Base-by-base conservation (phyloP, 2,329 filamentous ascomycete genomes). In the Colletotrichum zoysiae region DNA sequence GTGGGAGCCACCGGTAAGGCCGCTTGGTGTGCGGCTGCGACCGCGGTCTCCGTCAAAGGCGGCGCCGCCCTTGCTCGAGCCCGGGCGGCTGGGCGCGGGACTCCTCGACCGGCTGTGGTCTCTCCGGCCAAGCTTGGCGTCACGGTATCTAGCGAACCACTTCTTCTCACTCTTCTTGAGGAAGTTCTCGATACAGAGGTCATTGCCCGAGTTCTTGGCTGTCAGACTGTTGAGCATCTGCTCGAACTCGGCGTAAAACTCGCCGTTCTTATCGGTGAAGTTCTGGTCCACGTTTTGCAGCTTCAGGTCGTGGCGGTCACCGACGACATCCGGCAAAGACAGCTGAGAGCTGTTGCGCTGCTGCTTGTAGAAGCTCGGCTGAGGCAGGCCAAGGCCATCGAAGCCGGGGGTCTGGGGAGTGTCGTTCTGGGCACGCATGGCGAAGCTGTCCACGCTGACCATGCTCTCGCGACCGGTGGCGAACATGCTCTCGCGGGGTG, bases 261-360 rank as follows among this genome's bases (percentile, higher is more conserved):
- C 84, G 42, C 89, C 90, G 44, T 85, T 89, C 58, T 86, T 86
- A 77, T 92, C 90, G 7, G 87, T 91, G 81, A 92, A 92, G 81
- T 89, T 90, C 2, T 90, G 90, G 74, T 90, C 89, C 0, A 92
- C 88, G 67, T 91, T 89, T 77, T 92, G 90, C 20, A 91, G 84
- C 73, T 88, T 86, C 77, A 87, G 90, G 76, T 90, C 86, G 65
- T 86, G 87, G 77, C 90, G 89, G 70, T 88, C 88, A 23, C 89
- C 88, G 35, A 91, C 84, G 40, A 92, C 85, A 3, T 84, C 84
- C 65, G 89, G 83, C 5, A 90, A 82, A 38, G 87, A 89, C 35
- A 91, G 82, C 3, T 82, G 81, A 1, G 85, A 87, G 56, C 81
- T 79, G 71, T 80, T 82, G 72, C 81, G 82, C 48, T 83, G 77